Percentiles rank a stretch among this genome's conserved stretches.
Conservation (phyloP, 2,329 filamentous ascomycete species). For the Orbilia brochopaga region DNA sequence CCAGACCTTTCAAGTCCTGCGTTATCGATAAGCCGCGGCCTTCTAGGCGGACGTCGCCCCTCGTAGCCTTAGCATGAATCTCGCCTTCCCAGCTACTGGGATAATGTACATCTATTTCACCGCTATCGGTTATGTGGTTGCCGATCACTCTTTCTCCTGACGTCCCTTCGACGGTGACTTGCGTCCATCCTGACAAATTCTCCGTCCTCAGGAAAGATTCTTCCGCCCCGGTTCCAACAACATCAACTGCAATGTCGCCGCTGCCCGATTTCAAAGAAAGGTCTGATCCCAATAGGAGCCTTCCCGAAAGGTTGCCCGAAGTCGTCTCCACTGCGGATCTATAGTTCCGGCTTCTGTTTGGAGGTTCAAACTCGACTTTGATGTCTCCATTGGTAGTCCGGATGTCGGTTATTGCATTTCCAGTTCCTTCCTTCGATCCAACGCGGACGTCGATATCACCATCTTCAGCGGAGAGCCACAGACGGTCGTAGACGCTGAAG, state of each 20-base stretch:
- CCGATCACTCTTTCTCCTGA: conserved; percentile 12
- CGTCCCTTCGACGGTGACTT: conserved; percentile 10
- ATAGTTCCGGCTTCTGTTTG: neutral
- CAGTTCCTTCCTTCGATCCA: conserved; percentile 18
- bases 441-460: conserved; percentile 24
- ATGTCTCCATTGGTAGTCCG: conserved; percentile 20
- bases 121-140: conserved; percentile 20
- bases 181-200: conserved; percentile 22
- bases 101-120: conserved; percentile 30
- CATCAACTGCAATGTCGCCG: conserved; percentile 27
- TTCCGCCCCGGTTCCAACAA: conserved; percentile 8
- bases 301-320: conserved; percentile 21
- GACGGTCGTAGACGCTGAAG: conserved; percentile 26
- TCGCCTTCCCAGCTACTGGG: conserved; percentile 43
- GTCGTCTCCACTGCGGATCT: conserved; percentile 13
- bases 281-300: conserved; percentile 18
- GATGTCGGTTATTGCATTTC: conserved; percentile 20
- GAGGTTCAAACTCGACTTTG: conserved; percentile 15
- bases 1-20: conserved; percentile 26
- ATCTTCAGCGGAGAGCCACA: conserved; percentile 16
- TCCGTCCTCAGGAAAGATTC: conserved; percentile 32
- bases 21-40: conserved; percentile 21
- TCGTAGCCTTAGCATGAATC: conserved; percentile 27
- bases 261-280: conserved; percentile 29
- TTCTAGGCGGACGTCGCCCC: conserved; percentile 31